Conservation (phyloP, 2,329 filamentous ascomycete species). For the Cladophialophora exuberans region DNA sequence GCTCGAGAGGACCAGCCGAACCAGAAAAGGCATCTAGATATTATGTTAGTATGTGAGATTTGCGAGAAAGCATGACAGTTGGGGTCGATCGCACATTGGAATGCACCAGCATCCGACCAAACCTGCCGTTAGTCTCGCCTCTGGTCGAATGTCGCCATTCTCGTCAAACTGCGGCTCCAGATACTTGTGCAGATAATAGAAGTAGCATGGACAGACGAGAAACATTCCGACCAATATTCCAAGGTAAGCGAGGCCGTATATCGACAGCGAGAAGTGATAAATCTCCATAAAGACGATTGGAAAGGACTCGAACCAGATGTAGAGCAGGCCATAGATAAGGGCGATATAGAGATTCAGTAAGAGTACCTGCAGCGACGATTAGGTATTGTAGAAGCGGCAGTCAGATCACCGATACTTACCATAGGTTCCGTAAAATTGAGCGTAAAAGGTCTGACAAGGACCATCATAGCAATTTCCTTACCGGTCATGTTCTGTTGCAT, state of each 20-base stretch:
- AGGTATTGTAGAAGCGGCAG: too few relatives aligned
- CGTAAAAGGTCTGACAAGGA: slow-evolving; percentile 46
- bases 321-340: slow-evolving; percentile 46
- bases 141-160: too few relatives aligned
- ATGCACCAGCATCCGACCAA: too few relatives aligned
- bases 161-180: too few relatives aligned
- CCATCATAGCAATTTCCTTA: slow-evolving; percentile 46
- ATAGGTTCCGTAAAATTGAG: slow-evolving; percentile 41
- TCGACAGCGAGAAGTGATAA: slow-evolving; percentile 12
- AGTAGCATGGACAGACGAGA: slow-evolving; percentile 44
- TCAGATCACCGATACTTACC: slow-evolving; percentile 45
- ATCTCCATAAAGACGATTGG: slow-evolving; percentile 45
- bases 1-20: too few relatives aligned
- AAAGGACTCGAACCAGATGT: slow-evolving; percentile 52
- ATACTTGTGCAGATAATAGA: too few relatives aligned
- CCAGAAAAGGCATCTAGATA: too few relatives aligned
- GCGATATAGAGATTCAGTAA: slow-evolving; percentile 51
- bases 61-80: too few relatives aligned
- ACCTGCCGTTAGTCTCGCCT: too few relatives aligned
- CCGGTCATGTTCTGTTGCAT: slow-evolving; percentile 38
- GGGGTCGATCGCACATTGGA: too few relatives aligned
- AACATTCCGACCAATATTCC: slow-evolving; percentile 40
- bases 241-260: slow-evolving; percentile 39
- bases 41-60: too few relatives aligned
- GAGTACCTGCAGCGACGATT: too few relatives aligned